A percentile compares a stretch with the other conserved stretches of the same genome.
These are phyloP conservation scores for Fraxinus latifolia DNA, from an alignment of 305 asterid genomes.

Conservation along the genomic window DNA sequence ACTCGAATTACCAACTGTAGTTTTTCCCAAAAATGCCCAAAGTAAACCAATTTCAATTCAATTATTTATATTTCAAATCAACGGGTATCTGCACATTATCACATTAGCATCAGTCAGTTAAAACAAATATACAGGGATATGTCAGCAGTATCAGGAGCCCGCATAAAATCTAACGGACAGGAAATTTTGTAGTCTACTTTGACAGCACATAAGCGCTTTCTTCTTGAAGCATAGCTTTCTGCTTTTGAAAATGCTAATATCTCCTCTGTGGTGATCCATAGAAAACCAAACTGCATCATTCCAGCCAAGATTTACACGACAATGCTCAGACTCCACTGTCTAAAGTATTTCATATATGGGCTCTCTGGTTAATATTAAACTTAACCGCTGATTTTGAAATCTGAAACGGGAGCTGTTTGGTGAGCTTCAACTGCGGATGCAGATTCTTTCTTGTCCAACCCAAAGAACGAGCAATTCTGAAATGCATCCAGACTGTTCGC, in stretches of 20 bases:
- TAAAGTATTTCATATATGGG: neutral
- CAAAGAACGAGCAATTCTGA: constrained; percentile 87
- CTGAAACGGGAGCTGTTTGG: constrained; percentile 44
- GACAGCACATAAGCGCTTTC: constrained; percentile 29
- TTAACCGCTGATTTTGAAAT: constrained; percentile 49
- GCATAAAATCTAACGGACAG: constrained; percentile 24
- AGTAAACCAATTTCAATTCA: neutral
- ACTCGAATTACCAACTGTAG: neutral
- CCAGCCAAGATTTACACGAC: constrained; percentile 13
- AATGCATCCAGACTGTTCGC: constrained; percentile 88
- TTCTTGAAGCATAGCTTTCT: constrained; percentile 15
- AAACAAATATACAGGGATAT: constrained; percentile 24
- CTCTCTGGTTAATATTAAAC: constrained; percentile 33
- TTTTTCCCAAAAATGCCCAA: neutral
- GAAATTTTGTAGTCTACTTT: constrained; percentile 18
- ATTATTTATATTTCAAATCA: neutral
- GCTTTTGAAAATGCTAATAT: neutral
- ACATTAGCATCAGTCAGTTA: neutral
- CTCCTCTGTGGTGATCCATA: constrained; percentile 7
- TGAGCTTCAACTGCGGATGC: constrained; percentile 51
- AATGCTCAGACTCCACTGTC: constrained; percentile 28
- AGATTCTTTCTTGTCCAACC: constrained; percentile 70
- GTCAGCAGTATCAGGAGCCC: constrained; percentile 19
- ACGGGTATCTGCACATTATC: neutral
- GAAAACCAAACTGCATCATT: constrained; percentile 27